These are phyloP conservation scores for Pseudoturritis turrita DNA, from an alignment of 345 rosid species.

Conservation along the genomic window DNA sequence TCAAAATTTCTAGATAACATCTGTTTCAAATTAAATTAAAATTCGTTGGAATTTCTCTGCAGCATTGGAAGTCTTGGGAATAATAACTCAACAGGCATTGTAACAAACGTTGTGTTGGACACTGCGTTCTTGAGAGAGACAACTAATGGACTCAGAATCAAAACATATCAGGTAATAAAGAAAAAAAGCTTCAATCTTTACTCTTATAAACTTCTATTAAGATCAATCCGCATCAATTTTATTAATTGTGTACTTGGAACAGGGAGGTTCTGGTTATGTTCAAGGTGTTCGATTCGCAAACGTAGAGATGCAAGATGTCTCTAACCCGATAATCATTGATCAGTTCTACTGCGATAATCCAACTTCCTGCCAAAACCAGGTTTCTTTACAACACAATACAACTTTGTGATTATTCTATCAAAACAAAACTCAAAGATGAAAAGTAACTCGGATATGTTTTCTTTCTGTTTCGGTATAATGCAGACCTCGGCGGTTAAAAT, in stretches of 20 bases:
- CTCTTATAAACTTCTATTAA: not conserved
- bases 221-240: not conserved
- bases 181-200: not conserved
- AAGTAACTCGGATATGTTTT: not conserved
- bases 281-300: conserved; percentile 75
- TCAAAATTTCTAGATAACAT: not conserved
- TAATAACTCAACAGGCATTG: conserved; percentile 70
- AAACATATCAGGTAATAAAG: conserved; percentile 91
- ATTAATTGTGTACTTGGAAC: not conserved
- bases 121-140: conserved; percentile 81
- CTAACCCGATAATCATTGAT: conserved; percentile 88
- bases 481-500: conserved; percentile 86
- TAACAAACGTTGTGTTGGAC: conserved; percentile 85
- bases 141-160: conserved; percentile 89
- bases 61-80: conserved; percentile 99
- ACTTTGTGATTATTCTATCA: not conserved
- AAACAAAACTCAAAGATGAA: conserved; percentile 3
- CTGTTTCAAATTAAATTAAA: not conserved
- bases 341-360: conserved; percentile 99
- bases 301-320: conserved; percentile 77
- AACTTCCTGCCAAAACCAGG: conserved; percentile 75
- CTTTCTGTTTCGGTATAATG: not conserved
- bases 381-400: conserved; percentile 11
- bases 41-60: not conserved
- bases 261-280: conserved; percentile 97